phyloP scores from a whole-genome alignment of 805 yeast genomes.

The Cyberlindnera euphorbiiphila region DNA sequence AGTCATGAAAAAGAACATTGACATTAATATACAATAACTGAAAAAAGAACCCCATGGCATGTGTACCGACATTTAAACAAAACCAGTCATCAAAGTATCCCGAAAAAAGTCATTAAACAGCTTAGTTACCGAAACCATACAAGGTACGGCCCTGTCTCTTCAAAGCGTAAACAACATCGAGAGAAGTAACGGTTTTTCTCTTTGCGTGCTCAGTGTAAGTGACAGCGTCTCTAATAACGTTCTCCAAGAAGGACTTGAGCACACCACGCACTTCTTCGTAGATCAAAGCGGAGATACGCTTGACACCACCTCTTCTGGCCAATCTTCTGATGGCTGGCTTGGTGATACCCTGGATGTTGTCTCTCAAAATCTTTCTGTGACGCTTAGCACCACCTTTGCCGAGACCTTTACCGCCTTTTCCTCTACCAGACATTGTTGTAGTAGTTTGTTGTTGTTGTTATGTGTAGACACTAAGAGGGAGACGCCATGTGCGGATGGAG shows the following conservation, averaged over 20 bases:
- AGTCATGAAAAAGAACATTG: constrained; percentile 10
- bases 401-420: constrained; percentile 99
- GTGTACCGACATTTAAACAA: constrained; percentile 15
- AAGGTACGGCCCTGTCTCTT: constrained; percentile 99
- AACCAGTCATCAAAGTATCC: constrained; percentile 15
- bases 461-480: not conserved
- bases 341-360: constrained; percentile 99
- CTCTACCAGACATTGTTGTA: constrained; percentile 90
- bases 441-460: constrained; percentile 19
- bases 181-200: constrained; percentile 99
- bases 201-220: constrained; percentile 99
- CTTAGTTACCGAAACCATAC: constrained; percentile 99
- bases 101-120: constrained; percentile 17
- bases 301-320: constrained; percentile 99
- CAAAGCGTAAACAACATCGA: constrained; percentile 97
- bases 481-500: not conserved
- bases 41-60: constrained; percentile 13
- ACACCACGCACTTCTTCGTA: constrained; percentile 99
- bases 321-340: constrained; percentile 99
- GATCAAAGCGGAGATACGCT: constrained; percentile 98
- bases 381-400: constrained; percentile 99
- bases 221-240: constrained; percentile 98
- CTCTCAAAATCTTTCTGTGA: constrained; percentile 99
- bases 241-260: constrained; percentile 90
- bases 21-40: constrained; percentile 16